Percentiles rank a stretch among this genome's conserved stretches.
Conservation (phyloP, 768 basidiomycete species). For the Leucocoprinus leucothites region DNA sequence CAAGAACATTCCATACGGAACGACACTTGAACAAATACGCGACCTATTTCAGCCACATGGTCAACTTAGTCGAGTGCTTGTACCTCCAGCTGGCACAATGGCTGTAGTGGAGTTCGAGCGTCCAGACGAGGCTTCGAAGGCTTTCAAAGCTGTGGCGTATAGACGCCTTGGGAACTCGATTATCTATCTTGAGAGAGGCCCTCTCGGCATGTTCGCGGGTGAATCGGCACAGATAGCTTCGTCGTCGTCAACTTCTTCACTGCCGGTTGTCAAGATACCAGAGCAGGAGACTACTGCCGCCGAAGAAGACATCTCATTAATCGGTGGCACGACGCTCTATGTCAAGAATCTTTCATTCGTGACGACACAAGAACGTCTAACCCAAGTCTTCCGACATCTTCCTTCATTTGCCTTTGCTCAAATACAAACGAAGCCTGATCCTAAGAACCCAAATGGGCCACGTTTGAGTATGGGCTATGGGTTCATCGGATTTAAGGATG, state of each 20-base stretch:
- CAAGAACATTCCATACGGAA: conserved; percentile 96
- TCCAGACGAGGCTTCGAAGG: conserved; percentile 65
- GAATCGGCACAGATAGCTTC: conserved; percentile 17
- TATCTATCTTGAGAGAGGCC: conserved; percentile 91
- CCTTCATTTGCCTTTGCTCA: conserved; percentile 84
- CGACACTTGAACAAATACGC: conserved; percentile 68
- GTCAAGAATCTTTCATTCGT: conserved; percentile 94
- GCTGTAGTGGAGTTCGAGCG: conserved; percentile 87
- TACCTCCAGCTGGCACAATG: conserved; percentile 92
- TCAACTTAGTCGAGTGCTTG: conserved; percentile 61
- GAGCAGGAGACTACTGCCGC: conserved; percentile 37
- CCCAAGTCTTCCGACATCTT: conserved; percentile 66
- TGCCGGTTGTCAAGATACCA: conserved; percentile 32
- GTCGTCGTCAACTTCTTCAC: not conserved
- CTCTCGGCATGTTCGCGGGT: conserved; percentile 76
- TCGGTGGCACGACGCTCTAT: conserved; percentile 80
- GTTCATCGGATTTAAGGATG: conserved; percentile 85
- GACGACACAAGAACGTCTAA: conserved; percentile 76
- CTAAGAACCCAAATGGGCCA: conserved; percentile 57
- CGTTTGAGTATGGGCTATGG: conserved; percentile 94
- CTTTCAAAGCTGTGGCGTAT: conserved; percentile 83
- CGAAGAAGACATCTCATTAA: conserved; percentile 42
- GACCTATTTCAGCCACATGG: conserved; percentile 81
- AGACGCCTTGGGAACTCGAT: conserved; percentile 85
- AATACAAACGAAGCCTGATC: conserved; percentile 88